Evolutionary conservation across 305 asterid species (phyloP), one percentile per base, ranked within the genome.

Genomic region (Fraxinus latifolia): DNA sequence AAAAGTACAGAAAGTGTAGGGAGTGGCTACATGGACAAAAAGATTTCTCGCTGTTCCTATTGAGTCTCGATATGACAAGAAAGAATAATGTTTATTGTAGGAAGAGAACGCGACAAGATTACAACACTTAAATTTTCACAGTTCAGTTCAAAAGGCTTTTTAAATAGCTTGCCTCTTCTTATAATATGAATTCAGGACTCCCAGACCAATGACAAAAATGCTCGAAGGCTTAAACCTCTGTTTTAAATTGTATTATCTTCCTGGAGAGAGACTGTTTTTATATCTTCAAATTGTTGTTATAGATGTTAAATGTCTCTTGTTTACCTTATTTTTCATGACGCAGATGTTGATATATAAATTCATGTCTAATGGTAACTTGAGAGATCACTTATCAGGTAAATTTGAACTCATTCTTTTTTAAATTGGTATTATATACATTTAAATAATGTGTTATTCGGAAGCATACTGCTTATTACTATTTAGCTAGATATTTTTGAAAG

Each of bases 271-370:
- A 33, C 33, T 12, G 53, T 74, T 76, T 53, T 72, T 55, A 65
- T 15, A 8, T 67, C 53, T 83, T 47, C 9, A 47, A 27, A 71
- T 78, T 81, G 60, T 77, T 70, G 36, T 58, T 36, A 37, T 72
- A n/a, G 25, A 36, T 78, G 65, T 14, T 83, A 33, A 23, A 50
- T 77, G 75, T 67, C 86, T 79, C 39, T 80, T 86, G 76, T 80
- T 80, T 79, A 25, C 68, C 31, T 15, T 84, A 79, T 76, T 73
- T 88, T 19, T 79, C 71, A 58, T 74, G 55, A 72, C 90, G 92
- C 97, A 94, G 98, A 94, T 94, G 92, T 83, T 92, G 92, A 85
- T 91, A 42, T 94, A 94, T 76, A 97, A 94, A 81, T 90, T 88
- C 83, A 92, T 91, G 92, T 74, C 94, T 31, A 91, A 91, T 79